phyloP scores from a whole-genome alignment of 2,329 filamentous ascomycete species.

The Nannizzia gypsea region DNA sequence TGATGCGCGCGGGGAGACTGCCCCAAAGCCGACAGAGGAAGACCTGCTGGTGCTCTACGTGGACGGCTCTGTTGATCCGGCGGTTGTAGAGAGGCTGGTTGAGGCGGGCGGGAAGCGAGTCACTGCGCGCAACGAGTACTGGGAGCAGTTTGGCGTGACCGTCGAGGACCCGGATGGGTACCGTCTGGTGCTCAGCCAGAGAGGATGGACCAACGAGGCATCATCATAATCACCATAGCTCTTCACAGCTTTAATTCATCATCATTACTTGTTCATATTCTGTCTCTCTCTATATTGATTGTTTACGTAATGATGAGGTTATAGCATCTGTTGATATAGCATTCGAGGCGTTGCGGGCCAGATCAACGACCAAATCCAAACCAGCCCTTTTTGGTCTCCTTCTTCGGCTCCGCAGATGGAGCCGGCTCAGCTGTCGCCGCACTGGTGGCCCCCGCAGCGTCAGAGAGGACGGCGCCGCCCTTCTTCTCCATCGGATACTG shows the following conservation, averaged over 20 bases:
- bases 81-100: slow-evolving; percentile 25
- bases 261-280: background rate
- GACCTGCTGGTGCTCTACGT: slow-evolving; percentile 38
- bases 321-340: no score
- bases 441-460: slow-evolving; percentile 15
- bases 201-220: slow-evolving; percentile 1
- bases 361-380: slow-evolving; percentile 53
- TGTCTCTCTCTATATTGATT: background rate
- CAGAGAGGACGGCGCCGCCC: slow-evolving; percentile 14
- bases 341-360: no score
- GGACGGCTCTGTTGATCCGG: slow-evolving; percentile 21
- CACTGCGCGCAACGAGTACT: slow-evolving; percentile 26
- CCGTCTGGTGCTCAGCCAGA: slow-evolving; percentile 29
- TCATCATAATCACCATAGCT: background rate
- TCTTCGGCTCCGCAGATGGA: slow-evolving; percentile 27
- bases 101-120: slow-evolving; percentile 26
- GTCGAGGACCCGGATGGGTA: slow-evolving; percentile 39
- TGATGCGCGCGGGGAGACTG: slow-evolving; percentile 20
- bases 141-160: slow-evolving; percentile 33
- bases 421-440: background rate
- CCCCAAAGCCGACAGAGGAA: slow-evolving; percentile 31
- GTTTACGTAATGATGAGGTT: background rate
- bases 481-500: slow-evolving; percentile 60
- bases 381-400: slow-evolving; percentile 58
- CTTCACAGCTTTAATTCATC: background rate